Percentiles rank a stretch among this genome's conserved stretches.
Evolutionary conservation across 306 rosid genomes (phyloP).

Genomic region (Pyrus betulifolia): DNA sequence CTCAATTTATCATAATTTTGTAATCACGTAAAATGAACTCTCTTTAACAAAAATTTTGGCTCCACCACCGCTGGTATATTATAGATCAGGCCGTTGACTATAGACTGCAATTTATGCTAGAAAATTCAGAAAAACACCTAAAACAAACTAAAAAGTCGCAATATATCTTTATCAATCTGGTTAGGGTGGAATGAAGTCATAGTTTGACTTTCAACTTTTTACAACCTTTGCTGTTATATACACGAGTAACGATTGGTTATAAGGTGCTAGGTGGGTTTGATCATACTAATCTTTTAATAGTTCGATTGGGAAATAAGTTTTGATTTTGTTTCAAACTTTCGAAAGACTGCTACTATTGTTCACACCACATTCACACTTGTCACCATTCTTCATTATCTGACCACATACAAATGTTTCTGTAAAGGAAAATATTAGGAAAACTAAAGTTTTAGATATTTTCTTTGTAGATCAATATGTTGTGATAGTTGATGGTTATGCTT

Average conservation of each 20-base stretch:
- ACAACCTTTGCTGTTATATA: background rate
- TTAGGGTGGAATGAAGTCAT: background rate
- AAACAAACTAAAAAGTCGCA: background rate
- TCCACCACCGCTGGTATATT: too few species aligned
- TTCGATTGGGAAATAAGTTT: background rate
- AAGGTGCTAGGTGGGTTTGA: background rate
- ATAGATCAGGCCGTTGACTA: too few species aligned
- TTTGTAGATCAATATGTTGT: too few species aligned
- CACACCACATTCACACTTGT: background rate
- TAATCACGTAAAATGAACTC: too few species aligned
- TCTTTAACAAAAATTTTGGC: too few species aligned
- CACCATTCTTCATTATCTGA: background rate
- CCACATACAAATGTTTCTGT: background rate
- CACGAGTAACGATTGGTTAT: background rate
- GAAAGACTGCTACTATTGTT: background rate
- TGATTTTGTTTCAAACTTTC: background rate
- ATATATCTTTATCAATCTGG: background rate
- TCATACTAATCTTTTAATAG: background rate
- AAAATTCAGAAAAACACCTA: background rate
- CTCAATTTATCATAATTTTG: too few species aligned
- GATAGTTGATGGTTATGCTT: too few species aligned
- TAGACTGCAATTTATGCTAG: too few species aligned
- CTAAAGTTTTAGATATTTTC: too few species aligned
- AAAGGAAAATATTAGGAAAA: too few species aligned
- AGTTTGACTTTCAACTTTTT: background rate